Conservation (phyloP, 371 early-diverging fungal species). For the Dinochytrium kinnereticum region DNA sequence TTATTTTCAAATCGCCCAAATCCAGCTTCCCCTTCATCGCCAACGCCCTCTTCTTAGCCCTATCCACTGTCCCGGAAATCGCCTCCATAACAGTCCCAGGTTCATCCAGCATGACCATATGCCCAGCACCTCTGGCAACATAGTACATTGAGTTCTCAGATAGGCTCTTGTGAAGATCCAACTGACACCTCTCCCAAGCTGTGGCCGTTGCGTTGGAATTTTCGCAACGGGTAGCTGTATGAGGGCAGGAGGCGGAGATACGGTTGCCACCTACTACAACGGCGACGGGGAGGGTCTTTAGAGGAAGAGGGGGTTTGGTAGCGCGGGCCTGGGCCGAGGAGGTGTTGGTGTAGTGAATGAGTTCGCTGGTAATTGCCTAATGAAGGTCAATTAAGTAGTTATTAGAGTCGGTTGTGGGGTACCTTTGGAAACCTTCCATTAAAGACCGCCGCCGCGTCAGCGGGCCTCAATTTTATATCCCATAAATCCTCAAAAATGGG, state of each 20-base stretch:
- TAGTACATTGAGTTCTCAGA: not conserved
- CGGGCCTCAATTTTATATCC: not conserved
- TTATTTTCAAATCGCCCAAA: not conserved
- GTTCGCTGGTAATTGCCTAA: constrained; percentile 23
- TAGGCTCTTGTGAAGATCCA: not conserved
- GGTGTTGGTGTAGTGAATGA: not conserved
- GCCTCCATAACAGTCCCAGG: not conserved
- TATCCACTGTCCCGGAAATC: not conserved
- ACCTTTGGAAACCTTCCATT: constrained; percentile 25
- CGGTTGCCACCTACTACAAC: not conserved
- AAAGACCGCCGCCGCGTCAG: constrained; percentile 11
- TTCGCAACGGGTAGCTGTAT: not conserved
- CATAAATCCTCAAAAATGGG: not conserved
- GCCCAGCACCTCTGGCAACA: constrained; percentile 1
- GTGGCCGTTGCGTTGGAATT: not conserved
- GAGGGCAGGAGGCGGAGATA: constrained; percentile 8
- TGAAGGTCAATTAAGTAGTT: not conserved
- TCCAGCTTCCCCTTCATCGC: not conserved
- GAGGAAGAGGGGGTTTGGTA: constrained; percentile 13
- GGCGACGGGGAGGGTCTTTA: constrained; percentile 18
- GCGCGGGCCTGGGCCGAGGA: constrained; percentile 3
- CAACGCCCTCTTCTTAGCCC: not conserved
- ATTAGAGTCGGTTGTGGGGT: not conserved
- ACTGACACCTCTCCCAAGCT: not conserved
- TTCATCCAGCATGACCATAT: constrained; percentile 18